Percentiles rank a stretch among this genome's conserved stretches.
phyloP scores from a whole-genome alignment of 2,329 filamentous ascomycete species.

The Aspergillus latus region DNA sequence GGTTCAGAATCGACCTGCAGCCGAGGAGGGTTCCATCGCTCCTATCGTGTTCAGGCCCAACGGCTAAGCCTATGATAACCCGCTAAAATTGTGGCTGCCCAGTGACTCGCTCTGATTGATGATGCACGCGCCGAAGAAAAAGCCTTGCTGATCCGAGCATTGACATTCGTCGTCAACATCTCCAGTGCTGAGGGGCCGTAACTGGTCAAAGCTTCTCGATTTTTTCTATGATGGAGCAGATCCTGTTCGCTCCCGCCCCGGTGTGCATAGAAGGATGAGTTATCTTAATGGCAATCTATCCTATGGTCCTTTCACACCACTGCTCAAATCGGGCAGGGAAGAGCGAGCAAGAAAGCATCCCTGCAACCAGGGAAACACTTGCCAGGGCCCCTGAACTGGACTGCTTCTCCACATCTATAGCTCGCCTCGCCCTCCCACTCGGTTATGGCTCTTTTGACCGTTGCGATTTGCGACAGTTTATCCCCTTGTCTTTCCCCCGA shows the following conservation, averaged over 20 bases:
- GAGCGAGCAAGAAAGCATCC: slow-evolving; percentile 1
- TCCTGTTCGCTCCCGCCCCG: slow-evolving; percentile 26
- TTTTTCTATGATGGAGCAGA: slow-evolving; percentile 28
- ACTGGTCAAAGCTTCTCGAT: slow-evolving; percentile 35
- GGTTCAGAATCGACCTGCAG: slow-evolving; percentile 28
- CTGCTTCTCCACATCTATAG: slow-evolving; percentile 10
- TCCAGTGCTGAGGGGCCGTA: slow-evolving; percentile 22
- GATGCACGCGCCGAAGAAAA: slow-evolving; percentile 12
- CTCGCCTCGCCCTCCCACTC: slow-evolving; percentile 2
- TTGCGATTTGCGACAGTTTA: not conserved
- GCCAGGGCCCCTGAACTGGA: slow-evolving; percentile 3
- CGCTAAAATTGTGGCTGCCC: slow-evolving; percentile 2
- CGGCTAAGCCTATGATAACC: slow-evolving; percentile 11
- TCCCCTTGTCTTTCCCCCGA: not conserved
- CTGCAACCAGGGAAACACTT: slow-evolving; percentile 3
- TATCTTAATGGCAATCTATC: slow-evolving; percentile 8
- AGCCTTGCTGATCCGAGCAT: not conserved
- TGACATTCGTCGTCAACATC: slow-evolving; percentile 19
- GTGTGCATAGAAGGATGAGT: slow-evolving; percentile 5
- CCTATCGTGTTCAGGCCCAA: slow-evolving; percentile 15
- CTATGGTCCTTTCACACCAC: slow-evolving; percentile 1
- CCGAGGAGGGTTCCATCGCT: slow-evolving; percentile 26
- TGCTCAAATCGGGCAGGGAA: slow-evolving; percentile 19
- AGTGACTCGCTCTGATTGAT: slow-evolving; percentile 13
- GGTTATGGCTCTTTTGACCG: not conserved